Conservation (phyloP, 1,139 yeast species). For the Diutina pseudorugosa region DNA sequence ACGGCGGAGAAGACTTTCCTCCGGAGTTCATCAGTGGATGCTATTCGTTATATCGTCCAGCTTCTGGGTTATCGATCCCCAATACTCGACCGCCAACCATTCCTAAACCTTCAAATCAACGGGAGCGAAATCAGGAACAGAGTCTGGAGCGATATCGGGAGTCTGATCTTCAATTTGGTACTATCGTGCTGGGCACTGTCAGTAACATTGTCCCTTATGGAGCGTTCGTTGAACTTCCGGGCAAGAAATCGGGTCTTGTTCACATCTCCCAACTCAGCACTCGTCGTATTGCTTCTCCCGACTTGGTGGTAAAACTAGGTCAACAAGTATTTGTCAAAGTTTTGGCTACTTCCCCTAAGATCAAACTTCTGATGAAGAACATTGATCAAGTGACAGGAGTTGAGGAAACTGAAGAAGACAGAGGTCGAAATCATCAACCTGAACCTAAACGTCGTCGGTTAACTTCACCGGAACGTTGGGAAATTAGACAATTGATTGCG, state of each 20-base stretch:
- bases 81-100: neutral
- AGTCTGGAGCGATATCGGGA: neutral
- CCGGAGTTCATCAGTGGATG: slow-evolving; percentile 15
- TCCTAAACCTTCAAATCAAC: no score
- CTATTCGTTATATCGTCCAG: neutral
- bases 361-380: slow-evolving; percentile 61
- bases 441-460: slow-evolving; percentile 18
- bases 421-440: neutral
- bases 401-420: slow-evolving; percentile 14
- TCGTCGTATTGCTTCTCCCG: slow-evolving; percentile 41
- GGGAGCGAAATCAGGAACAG: neutral
- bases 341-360: slow-evolving; percentile 32
- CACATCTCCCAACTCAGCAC: slow-evolving; percentile 63
- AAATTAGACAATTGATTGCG: slow-evolving; percentile 67
- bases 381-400: slow-evolving; percentile 63
- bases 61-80: neutral
- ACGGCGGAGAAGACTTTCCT: slow-evolving; percentile 58
- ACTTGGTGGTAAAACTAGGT: slow-evolving; percentile 42
- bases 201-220: slow-evolving; percentile 57
- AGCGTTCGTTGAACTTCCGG: slow-evolving; percentile 45
- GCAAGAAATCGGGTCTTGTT: slow-evolving; percentile 43
- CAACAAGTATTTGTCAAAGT: slow-evolving; percentile 63
- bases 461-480: slow-evolving; percentile 89
- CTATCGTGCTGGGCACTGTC: slow-evolving; percentile 50
- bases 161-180: slow-evolving; percentile 20